These are phyloP conservation scores for Pseudocercospora fuligena DNA, from an alignment of 2,329 filamentous ascomycete species.

Conservation along the genomic window DNA sequence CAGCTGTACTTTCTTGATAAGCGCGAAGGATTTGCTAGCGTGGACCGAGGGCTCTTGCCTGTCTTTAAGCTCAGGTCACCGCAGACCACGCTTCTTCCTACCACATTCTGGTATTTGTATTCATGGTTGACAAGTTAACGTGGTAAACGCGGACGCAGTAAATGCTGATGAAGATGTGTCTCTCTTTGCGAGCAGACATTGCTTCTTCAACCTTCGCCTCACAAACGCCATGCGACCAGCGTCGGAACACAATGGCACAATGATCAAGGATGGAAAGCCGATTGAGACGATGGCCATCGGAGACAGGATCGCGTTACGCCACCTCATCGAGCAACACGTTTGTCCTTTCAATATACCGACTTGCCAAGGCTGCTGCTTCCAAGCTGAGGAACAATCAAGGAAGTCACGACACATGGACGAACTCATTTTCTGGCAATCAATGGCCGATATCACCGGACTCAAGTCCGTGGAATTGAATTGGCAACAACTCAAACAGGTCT, in stretches of 20 bases:
- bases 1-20: too few species aligned
- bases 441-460: constrained; percentile 6
- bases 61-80: too few species aligned
- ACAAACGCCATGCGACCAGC: background rate
- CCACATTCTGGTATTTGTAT: too few species aligned
- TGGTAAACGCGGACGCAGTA: background rate
- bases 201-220: too few species aligned
- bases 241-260: background rate
- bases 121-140: too few species aligned
- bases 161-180: background rate
- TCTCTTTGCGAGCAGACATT: background rate
- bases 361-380: constrained; percentile 2
- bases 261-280: background rate
- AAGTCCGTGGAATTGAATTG: background rate
- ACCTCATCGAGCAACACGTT: background rate
- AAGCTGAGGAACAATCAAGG: background rate
- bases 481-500: constrained; percentile 6
- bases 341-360: constrained; percentile 14
- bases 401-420: background rate
- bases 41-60: too few species aligned
- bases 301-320: background rate
- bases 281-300: too few species aligned
- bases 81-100: too few species aligned
- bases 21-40: too few species aligned
- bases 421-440: constrained; percentile 12